A percentile compares a stretch with the other conserved stretches of the same genome.
Conservation (phyloP, 345 rosid species). For the Melaleuca alternifolia region DNA sequence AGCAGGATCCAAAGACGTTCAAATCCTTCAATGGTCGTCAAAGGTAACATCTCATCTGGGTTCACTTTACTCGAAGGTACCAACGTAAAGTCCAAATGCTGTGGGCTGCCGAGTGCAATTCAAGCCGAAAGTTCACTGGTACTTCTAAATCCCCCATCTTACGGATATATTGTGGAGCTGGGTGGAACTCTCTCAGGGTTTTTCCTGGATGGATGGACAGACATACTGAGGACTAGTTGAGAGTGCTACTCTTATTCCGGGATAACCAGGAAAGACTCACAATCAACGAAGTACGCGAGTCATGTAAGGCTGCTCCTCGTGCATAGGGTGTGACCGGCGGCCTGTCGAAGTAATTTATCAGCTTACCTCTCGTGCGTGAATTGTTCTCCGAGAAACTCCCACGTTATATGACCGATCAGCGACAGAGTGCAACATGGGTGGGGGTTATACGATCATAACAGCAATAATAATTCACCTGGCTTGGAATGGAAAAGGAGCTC, state of each 20-base stretch:
- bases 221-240: not conserved
- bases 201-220: not conserved
- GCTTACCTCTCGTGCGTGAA: not conserved
- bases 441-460: not conserved
- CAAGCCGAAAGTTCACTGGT: not conserved
- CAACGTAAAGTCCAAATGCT: not conserved
- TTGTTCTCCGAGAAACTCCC: not conserved
- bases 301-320: not conserved
- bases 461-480: constrained; percentile 25
- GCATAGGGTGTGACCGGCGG: not conserved
- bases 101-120: not conserved
- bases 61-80: not conserved
- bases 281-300: not conserved
- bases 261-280: not conserved
- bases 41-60: not conserved
- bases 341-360: not conserved
- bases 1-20: not conserved
- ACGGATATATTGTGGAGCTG: not conserved
- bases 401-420: not conserved
- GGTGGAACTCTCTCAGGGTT: not conserved
- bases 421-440: not conserved
- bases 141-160: not conserved
- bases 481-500: constrained; percentile 41
- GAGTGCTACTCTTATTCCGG: not conserved
- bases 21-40: not conserved